phyloP scores from a whole-genome alignment of 495 filamentous ascomycete genomes.

The Penicillium chermesinum region DNA sequence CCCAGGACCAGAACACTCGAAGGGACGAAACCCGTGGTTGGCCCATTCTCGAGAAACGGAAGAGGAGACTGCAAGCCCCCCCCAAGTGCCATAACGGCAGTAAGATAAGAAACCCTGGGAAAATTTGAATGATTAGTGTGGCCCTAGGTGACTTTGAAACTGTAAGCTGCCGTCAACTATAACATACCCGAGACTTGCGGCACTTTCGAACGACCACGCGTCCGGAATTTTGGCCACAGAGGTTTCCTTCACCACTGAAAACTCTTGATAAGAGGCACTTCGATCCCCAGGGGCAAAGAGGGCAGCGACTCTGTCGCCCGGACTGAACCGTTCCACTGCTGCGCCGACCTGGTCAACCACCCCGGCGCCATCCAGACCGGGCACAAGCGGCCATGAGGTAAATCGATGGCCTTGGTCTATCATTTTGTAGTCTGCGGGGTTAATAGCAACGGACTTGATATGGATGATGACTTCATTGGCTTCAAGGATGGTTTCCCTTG shows the following conservation, averaged over 20 bases:
- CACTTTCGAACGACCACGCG: conserved; percentile 28
- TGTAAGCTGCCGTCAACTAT: neutral
- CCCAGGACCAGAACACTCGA: conserved; percentile 39
- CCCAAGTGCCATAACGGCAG: conserved; percentile 31
- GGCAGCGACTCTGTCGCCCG: conserved; percentile 38
- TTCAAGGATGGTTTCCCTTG: conserved; percentile 20
- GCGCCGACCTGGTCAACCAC: conserved; percentile 29
- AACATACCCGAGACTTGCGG: conserved; percentile 35
- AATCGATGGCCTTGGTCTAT: conserved; percentile 26
- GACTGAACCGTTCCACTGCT: conserved; percentile 22
- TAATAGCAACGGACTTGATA: conserved; percentile 29
- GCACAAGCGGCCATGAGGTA: conserved; percentile 29
- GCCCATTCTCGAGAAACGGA: conserved; percentile 21
- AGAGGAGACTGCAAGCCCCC: conserved; percentile 24
- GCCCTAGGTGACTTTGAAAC: too few relatives aligned
- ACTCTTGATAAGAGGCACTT: conserved; percentile 36
- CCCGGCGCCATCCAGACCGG: conserved; percentile 36
- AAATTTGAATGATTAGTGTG: neutral
- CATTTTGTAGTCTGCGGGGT: conserved; percentile 36
- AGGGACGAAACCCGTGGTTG: conserved; percentile 10
- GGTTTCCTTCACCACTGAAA: conserved; percentile 24
- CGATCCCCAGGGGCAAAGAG: conserved; percentile 14
- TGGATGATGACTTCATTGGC: conserved; percentile 32
- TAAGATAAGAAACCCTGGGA: conserved; percentile 35
- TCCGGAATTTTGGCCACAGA: conserved; percentile 33